Base-by-base conservation (phyloP, 2,329 filamentous ascomycete species). In the Cladosporium sp. region DNA sequence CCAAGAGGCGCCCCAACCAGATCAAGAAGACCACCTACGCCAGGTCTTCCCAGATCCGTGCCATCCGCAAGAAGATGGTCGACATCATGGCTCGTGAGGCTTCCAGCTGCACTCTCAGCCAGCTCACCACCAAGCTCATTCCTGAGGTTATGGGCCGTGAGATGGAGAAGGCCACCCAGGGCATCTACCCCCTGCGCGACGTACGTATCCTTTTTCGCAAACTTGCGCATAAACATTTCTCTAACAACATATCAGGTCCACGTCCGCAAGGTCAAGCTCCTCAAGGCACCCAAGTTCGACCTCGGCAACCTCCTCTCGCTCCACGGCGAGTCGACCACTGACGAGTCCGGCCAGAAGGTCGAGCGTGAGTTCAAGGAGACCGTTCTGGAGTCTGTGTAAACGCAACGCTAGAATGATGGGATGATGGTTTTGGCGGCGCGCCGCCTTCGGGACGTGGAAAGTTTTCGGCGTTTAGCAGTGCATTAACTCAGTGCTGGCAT, bases 11-110 rank as follows among this genome's bases (percentile, higher is more conserved):
- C 76, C 92, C 91, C 73, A 99, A 97, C 86, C 94, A 99, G 86
- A 93, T 99, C 85, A 96, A 96, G 90, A 99, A 97, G 90, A 99
- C 94, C 74, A 99, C 94, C 77, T 99, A 99, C 77, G 94, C 94
- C 71, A 88, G 88, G 68, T 92, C 91, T 67, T 97, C 94, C 67
- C 94, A 99, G 83, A 97, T 97, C 80, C 89, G 93, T 70, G 88
- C 89, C 71, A 99, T 99, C 80, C 90, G 94, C 81, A 94, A 92
- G 86, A 97, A 99, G 91, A 99, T 99, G 94, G 89, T 86, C 67
- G 94, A 99, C 82, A 97, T 99, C 81, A 97, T 99, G 80, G 86
- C 90, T 80, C 89, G 92, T 73, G 94, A 99, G 85, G 94, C 94
- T 65, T 85, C 89, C 71, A 90, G 85, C 83, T 96, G 92, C 87